phyloP scores from a whole-genome alignment of 306 rosid species.

The Rubus parviflorus region DNA sequence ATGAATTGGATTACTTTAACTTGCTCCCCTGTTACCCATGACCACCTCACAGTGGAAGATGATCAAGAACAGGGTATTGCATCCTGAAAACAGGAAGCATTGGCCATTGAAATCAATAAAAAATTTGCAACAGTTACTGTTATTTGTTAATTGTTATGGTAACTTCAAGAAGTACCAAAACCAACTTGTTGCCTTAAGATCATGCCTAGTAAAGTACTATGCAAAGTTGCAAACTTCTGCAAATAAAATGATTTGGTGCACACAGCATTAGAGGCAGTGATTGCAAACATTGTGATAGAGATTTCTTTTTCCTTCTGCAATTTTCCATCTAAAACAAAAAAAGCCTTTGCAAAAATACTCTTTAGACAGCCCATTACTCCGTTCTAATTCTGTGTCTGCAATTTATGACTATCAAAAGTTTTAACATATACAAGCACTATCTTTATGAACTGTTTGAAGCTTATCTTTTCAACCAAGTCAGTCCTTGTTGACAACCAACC shows the following conservation, averaged over 20 bases:
- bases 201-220: neutral
- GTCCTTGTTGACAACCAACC: too few species aligned
- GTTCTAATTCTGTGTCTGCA: neutral
- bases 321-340: neutral
- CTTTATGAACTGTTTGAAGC: neutral
- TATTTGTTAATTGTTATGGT: constrained; percentile 1
- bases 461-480: neutral
- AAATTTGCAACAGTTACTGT: neutral
- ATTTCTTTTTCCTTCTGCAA: neutral
- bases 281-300: neutral
- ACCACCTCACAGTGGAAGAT: neutral
- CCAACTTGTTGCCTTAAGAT: neutral
- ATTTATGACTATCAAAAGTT: neutral
- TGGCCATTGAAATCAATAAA: neutral
- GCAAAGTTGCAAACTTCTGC: neutral
- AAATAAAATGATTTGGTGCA: too few species aligned
- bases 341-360: too few species aligned
- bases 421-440: neutral
- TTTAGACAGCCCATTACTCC: neutral
- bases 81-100: neutral
- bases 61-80: neutral
- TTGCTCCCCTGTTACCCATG: neutral
- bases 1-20: neutral
- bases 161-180: neutral
- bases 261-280: neutral